Evolutionary conservation across 2,329 filamentous ascomycete species (phyloP), one percentile per base, ranked within the genome.

Genomic region (Aspergillus sp.): DNA sequence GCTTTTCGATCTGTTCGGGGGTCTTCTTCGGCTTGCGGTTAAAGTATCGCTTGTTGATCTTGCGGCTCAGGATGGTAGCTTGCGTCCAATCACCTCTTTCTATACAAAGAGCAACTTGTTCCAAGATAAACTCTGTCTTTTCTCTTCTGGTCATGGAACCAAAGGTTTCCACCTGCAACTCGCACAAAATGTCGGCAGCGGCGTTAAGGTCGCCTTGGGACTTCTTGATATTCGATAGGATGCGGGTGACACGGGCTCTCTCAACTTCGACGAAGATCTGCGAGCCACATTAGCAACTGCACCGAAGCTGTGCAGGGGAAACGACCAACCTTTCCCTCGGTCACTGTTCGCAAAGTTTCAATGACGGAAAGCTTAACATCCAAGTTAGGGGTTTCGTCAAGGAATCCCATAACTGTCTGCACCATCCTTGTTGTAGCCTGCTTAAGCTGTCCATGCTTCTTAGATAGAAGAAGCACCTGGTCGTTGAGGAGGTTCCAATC

Each of bases 361-460:
- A 98, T 98, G 47, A 95, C 83, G 19, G 88, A 86, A 45, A 98
- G 76, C 74, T 97, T 98, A 31, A 83, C 90, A 57, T 96, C 90
- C 48, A 88, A 63, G 60, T 82, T 86, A 30, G 93, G 90, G 19
- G 90, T 90, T 37, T 86, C 82, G 62, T 95, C 86, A 61, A 98
- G 73, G 69, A 97, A 96, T 47, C 76, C 78, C 84, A 98, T 95
- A 50, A 95, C 90, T 38, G 85, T 86, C 76, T 98, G 93, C 48
- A 98, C 90, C 93, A 98, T 98, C 76, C 91, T 93, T 59, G 93
- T 97, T 61, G 90, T 93, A 62, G 93, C 93, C 72, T 97, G 93
- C 73, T 98, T 98, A 65, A 98, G 90, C 76, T 98, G 93, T 60
- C 90, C 88, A 86, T 98, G 93, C 77, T 98, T 98, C 83, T 98